Base-by-base conservation (phyloP, 2,329 filamentous ascomycete species). In the Anthostomella pinea region DNA sequence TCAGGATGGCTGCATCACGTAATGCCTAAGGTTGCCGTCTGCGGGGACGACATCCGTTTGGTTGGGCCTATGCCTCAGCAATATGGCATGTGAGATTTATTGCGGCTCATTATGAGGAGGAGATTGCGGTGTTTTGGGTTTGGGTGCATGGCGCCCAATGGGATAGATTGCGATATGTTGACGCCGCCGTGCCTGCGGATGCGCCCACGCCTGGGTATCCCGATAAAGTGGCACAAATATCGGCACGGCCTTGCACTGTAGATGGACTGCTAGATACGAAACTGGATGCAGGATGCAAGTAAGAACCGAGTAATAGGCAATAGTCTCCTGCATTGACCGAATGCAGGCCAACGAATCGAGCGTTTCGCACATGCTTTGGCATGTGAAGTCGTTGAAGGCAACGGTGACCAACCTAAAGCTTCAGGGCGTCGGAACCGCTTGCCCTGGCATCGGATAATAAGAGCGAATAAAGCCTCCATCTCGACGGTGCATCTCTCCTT, bases 301-400 rank as follows among this genome's bases (percentile, higher is more conserved):
- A n/a, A n/a, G n/a, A n/a, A n/a, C n/a, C n/a, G n/a, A n/a, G n/a
- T n/a, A n/a, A n/a, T n/a, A n/a, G n/a, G n/a, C n/a, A n/a, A n/a
- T n/a, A n/a, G n/a, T n/a, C n/a, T n/a, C 23, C 23, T 49, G 48
- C 45, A 43, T 48, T 52, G 41, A 44, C 47, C 47, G 44, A 38
- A 43, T 53, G 52, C 50, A 47, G 33, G 40, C 35, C 22, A 29
- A 45, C 46, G 31, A 30, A 45, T 51, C 37, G 38, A 42, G 43
- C 30, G 36, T 35, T 29, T 41, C 36, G 41, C 34, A 28, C 25
- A 33, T 34, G 38, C 39, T 38, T 34, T 38, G 35, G 35, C 44
- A 45, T 53, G 48, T 46, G 51, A 54, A 48, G 41, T 31, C 28
- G 29, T 35, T 36, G 33, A 24, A n/a, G 11, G 17, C 19, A 17